Evolutionary conservation across 2,329 filamentous ascomycete genomes (phyloP).

Genomic region (Botrytis sinoallii): DNA sequence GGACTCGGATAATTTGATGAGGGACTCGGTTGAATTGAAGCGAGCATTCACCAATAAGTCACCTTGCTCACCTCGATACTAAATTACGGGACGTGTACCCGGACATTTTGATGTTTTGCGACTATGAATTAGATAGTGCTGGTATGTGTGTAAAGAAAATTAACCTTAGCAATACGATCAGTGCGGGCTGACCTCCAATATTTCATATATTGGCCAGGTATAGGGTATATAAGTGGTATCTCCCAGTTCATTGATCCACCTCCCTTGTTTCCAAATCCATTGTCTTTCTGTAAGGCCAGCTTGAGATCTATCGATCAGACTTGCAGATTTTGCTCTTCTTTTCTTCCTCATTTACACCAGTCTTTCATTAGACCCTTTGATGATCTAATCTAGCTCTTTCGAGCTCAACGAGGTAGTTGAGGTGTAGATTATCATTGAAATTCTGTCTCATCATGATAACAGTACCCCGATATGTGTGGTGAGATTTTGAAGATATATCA

Average conservation of each 20-base stretch:
- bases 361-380: background rate
- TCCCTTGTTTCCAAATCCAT: background rate
- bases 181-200: background rate
- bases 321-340: background rate
- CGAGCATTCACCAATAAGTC: background rate
- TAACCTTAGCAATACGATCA: background rate
- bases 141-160: background rate
- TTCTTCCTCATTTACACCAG: background rate
- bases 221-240: background rate
- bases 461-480: background rate
- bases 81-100: background rate
- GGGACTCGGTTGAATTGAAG: background rate
- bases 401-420: background rate
- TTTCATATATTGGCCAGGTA: background rate
- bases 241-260: background rate
- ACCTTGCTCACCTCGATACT: background rate
- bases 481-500: background rate
- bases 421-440: background rate
- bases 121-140: background rate
- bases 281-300: background rate
- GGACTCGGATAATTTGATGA: background rate
- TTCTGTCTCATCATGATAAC: background rate
- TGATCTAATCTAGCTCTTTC: background rate
- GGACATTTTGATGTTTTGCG: background rate
- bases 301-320: background rate